phyloP scores from a whole-genome alignment of 2,329 filamentous ascomycete species.

The Colletotrichum navitas region DNA sequence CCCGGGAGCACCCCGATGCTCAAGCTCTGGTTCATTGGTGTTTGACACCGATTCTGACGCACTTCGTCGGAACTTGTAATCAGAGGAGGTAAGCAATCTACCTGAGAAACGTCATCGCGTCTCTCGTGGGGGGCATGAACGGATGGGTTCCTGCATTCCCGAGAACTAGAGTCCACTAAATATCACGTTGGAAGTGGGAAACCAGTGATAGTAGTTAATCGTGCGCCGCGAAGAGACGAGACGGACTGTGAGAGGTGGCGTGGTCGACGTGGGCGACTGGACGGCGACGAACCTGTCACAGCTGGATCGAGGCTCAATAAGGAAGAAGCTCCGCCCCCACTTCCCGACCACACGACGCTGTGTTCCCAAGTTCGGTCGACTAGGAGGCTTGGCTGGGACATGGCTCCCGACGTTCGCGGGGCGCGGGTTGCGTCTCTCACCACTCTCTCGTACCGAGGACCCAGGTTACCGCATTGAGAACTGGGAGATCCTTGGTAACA shows the following conservation, averaged over 20 bases:
- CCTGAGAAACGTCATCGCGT: neutral
- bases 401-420: neutral
- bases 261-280: neutral
- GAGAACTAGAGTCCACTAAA: neutral
- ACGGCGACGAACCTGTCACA: neutral
- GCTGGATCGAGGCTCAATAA: neutral
- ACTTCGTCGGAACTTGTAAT: no score
- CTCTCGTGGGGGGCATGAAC: neutral
- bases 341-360: neutral
- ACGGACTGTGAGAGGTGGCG: slow-evolving; percentile 11
- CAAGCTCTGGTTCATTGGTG: neutral
- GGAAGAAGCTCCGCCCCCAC: slow-evolving; percentile 1
- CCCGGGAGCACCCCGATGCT: neutral
- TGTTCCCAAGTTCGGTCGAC: neutral
- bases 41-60: neutral
- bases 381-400: no score
- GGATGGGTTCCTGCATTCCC: slow-evolving; percentile 11
- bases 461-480: neutral
- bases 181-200: neutral
- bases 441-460: no score
- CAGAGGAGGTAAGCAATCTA: neutral
- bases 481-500: neutral
- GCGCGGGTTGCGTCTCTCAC: neutral
- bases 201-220: neutral
- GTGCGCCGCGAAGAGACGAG: neutral